A percentile compares a stretch with the other conserved stretches of the same genome.
These are phyloP conservation scores for Eucalyptus cladocalyx DNA, from an alignment of 345 rosid genomes.

Conservation along the genomic window DNA sequence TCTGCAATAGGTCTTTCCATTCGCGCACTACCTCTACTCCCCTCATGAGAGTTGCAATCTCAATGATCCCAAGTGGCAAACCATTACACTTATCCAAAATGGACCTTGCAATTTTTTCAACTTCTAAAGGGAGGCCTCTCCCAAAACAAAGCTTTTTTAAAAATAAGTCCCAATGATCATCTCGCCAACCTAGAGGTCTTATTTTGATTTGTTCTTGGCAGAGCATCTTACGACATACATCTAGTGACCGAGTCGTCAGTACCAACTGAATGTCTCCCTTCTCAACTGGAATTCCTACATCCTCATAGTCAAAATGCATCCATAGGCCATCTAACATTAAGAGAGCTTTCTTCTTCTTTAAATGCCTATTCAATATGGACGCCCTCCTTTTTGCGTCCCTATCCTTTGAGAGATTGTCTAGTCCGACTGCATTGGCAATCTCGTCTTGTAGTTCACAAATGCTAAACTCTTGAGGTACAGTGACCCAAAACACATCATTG, in stretches of 20 bases:
- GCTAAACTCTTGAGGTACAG: rapidly evolving
- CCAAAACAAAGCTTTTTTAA: rapidly evolving
- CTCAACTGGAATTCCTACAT: too few relatives aligned
- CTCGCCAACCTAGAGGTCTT: rapidly evolving
- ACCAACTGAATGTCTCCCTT: rapidly evolving
- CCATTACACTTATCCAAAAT: not conserved
- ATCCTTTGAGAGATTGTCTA: too few relatives aligned
- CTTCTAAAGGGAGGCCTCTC: rapidly evolving
- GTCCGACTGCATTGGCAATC: not conserved
- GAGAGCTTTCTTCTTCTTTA: rapidly evolving
- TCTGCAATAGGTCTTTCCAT: not conserved
- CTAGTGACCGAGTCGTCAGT: rapidly evolving
- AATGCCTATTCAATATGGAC: rapidly evolving
- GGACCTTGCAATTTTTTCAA: not conserved
- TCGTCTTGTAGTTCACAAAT: rapidly evolving
- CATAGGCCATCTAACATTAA: rapidly evolving
- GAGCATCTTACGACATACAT: rapidly evolving
- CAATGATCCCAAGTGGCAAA: constrained; percentile 2
- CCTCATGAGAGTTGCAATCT: constrained; percentile 1
- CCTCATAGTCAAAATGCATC: rapidly evolving
- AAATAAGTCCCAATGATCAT: rapidly evolving
- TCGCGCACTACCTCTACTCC: not conserved
- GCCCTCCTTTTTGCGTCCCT: rapidly evolving
- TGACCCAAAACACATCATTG: too few relatives aligned
- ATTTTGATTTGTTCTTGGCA: rapidly evolving